These are phyloP conservation scores for Exserohilum rostratum DNA, from an alignment of 2,329 filamentous ascomycete genomes.

Conservation along the genomic window DNA sequence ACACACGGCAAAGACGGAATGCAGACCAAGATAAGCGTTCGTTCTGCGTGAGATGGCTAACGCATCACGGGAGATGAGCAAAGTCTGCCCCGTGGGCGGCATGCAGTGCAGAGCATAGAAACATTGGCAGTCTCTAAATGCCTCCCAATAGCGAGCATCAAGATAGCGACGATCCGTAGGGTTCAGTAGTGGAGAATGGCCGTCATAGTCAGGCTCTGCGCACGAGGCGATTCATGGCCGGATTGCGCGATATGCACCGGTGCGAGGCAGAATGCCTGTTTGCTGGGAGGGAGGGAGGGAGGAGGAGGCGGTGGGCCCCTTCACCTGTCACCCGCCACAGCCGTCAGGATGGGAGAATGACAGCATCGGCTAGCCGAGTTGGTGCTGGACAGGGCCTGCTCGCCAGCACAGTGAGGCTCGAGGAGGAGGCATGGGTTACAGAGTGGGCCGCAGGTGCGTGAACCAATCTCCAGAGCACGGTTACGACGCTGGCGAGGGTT, in stretches of 20 bases:
- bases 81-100: no score
- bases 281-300: slow-evolving; percentile 5
- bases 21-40: no score
- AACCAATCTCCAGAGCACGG: slow-evolving; percentile 17
- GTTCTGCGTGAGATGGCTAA: no score
- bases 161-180: not conserved
- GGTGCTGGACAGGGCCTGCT: slow-evolving; percentile 3
- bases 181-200: not conserved
- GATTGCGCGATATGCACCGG: slow-evolving; percentile 2
- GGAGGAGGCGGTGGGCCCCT: no score
- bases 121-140: not conserved
- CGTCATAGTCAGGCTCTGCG: no score
- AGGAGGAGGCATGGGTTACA: slow-evolving; percentile 12
- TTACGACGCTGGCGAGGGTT: slow-evolving; percentile 14
- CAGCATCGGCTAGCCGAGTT: slow-evolving; percentile 6
- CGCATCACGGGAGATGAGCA: no score
- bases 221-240: no score
- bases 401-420: slow-evolving; percentile 7
- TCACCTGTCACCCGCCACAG: slow-evolving; percentile 27
- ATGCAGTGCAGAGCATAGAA: not conserved
- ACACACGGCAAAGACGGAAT: no score
- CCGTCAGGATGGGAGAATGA: slow-evolving; percentile 16
- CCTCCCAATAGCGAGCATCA: not conserved
- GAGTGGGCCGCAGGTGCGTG: slow-evolving; percentile 8
- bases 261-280: slow-evolving; percentile 11